These are phyloP conservation scores for Paraphaeosphaeria sporulosa DNA, from an alignment of 2,329 filamentous ascomycete species.

Conservation along the genomic window DNA sequence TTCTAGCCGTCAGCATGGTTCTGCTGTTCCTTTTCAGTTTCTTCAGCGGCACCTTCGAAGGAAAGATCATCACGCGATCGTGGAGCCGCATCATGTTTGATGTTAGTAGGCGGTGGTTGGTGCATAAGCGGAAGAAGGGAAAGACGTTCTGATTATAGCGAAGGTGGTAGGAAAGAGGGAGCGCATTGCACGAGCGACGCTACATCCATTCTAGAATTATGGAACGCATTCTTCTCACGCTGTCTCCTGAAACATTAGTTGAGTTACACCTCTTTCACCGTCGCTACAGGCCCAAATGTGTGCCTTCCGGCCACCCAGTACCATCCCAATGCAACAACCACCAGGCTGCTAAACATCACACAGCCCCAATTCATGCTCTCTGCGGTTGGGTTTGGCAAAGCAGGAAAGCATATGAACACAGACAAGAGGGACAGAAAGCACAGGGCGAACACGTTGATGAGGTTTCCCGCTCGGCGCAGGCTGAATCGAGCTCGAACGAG, in stretches of 20 bases:
- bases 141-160: conserved; percentile 21
- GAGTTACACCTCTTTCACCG: conserved; percentile 21
- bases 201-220: neutral
- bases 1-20: conserved; percentile 66
- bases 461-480: conserved; percentile 54
- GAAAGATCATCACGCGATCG: conserved; percentile 59
- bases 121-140: conserved; percentile 28
- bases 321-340: conserved; percentile 53
- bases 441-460: conserved; percentile 53
- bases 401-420: conserved; percentile 57
- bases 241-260: neutral
- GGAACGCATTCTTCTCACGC: too few species aligned
- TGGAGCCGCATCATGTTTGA: conserved; percentile 43
- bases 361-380: conserved; percentile 59
- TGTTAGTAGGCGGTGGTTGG: conserved; percentile 33
- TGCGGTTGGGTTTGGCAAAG: conserved; percentile 31
- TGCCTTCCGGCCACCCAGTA: conserved; percentile 53
- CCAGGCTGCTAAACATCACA: conserved; percentile 55
- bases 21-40: conserved; percentile 65
- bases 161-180: neutral
- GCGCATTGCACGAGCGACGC: neutral
- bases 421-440: conserved; percentile 51
- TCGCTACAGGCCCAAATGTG: conserved; percentile 49
- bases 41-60: conserved; percentile 65
- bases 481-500: conserved; percentile 56